Base-by-base conservation (phyloP, 2,329 filamentous ascomycete species). In the Xylaria sp. region DNA sequence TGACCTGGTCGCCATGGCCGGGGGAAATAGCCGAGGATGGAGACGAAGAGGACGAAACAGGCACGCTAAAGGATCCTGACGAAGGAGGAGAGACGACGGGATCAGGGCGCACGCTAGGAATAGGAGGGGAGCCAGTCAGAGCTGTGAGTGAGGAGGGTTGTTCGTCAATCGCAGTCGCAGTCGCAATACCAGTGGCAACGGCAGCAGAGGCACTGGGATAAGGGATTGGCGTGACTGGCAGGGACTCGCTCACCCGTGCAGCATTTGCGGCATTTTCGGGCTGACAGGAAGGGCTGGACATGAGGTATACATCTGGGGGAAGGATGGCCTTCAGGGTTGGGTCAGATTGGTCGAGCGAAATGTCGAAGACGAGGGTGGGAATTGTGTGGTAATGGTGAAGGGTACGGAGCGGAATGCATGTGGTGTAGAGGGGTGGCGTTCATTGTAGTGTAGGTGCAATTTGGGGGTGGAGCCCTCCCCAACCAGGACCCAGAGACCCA, bases 201-300 rank as follows among this genome's bases (percentile, higher is more conserved):
- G 61, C 41, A 66, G 70, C 64, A 64, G 70, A 69, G 72, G 70
- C 67, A 70, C 67, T 72, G 67, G 69, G 63, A 72, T 62, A 65
- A 45, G 67, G 55, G 59, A 68, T 67, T 63, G 69, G 58, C 69
- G 64, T 65, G 52, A 69, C 69, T 70, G 69, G 57, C 65, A 70
- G 67, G 69, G 67, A 55, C 60, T 71, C 70, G 72, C 70, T 76
- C 74, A 76, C 74, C 72, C 72, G 73, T 74, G 73, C 74, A 73
- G 82, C 77, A 73, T 73, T 68, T 85, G 85, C 83, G 84, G 83
- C 84, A 87, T 86, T 84, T 85, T 85, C 83, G 80, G 79, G 79
- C 77, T 81, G 78, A 78, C 77, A 78, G 78, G 80, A 80, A 81
- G 81, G 80, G 77, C 79, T 84, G 81, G 85, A 87, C 86, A 88